Conservation (phyloP, 2,329 filamentous ascomycete genomes). For the Biscogniauxia marginata region DNA sequence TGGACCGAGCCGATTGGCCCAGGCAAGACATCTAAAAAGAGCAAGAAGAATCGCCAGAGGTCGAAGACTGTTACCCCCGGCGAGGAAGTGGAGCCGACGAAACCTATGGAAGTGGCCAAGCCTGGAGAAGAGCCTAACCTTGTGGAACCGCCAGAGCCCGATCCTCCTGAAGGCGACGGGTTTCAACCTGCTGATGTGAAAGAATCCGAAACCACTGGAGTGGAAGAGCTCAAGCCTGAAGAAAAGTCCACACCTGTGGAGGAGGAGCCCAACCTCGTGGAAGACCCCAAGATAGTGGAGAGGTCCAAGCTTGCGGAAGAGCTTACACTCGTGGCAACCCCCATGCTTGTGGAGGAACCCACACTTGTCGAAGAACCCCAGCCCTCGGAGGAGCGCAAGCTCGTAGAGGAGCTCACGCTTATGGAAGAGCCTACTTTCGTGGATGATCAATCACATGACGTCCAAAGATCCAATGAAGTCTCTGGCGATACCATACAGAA, state of each 20-base stretch:
- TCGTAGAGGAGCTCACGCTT: background rate
- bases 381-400: background rate
- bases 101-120: background rate
- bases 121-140: background rate
- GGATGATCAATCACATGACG: background rate
- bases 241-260: background rate
- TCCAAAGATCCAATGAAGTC: background rate
- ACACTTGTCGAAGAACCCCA: background rate
- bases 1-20: constrained; percentile 14
- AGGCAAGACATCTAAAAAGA: constrained; percentile 24
- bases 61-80: background rate
- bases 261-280: background rate
- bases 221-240: background rate
- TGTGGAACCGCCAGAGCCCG: background rate
- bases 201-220: background rate
- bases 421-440: background rate
- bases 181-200: background rate
- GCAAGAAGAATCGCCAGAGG: constrained; percentile 19
- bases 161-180: background rate
- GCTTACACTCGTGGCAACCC: background rate
- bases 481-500: background rate
- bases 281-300: background rate
- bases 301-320: background rate
- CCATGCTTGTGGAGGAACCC: background rate
- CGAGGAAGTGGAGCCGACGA: background rate